Evolutionary conservation across 2,329 filamentous ascomycete genomes (phyloP), one percentile per base, ranked within the genome.

Genomic region (Albifimbria verrucaria): DNA sequence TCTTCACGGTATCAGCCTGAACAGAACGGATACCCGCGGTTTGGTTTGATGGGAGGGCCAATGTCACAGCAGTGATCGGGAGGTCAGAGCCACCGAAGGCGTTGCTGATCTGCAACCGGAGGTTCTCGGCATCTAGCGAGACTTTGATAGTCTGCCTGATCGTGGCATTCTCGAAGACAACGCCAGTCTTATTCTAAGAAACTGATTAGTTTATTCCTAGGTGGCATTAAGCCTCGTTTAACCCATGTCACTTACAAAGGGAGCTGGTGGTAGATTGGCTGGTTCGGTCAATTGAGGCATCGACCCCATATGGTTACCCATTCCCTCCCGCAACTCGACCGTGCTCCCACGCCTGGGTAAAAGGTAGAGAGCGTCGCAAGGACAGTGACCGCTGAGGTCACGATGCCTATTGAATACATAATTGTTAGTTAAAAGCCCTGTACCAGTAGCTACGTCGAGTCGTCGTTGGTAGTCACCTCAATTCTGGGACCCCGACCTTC

Each of bases 281-380:
- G 77, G 77, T 66, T 87, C 84, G 2, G 79, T 81, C 52, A 85
- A 69, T 62, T 86, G 82, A 1, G 83, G 83, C 83, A 86, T 86
- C 2, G 79, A 68, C 79, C 77, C 83, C 83, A 87, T 12, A 80
- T 80, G 56, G 80, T 78, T 15, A 86, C 75, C 83, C 84, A 87
- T 56, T 81, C 77, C 46, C 43, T 9, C 25, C 43, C 24, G 12
- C 24, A 25, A n/a, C 49, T 21, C 10, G 21, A 22, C 36, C 47
- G 25, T n/a, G 23, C 18, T n/a, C 18, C 3, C 12, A 12, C 32
- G 32, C 12, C 12, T 17, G 32, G 4, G 12, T 17, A n/a, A 5
- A 39, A 39, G 18, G 32, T 17, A n/a, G 32, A 6, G 12, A 39
- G 12, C 5, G 12, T 15, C 5, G 32, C 32, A 15, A 39, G 6